phyloP scores from a whole-genome alignment of 805 yeast genomes.

The Saturnispora ahearnii region DNA sequence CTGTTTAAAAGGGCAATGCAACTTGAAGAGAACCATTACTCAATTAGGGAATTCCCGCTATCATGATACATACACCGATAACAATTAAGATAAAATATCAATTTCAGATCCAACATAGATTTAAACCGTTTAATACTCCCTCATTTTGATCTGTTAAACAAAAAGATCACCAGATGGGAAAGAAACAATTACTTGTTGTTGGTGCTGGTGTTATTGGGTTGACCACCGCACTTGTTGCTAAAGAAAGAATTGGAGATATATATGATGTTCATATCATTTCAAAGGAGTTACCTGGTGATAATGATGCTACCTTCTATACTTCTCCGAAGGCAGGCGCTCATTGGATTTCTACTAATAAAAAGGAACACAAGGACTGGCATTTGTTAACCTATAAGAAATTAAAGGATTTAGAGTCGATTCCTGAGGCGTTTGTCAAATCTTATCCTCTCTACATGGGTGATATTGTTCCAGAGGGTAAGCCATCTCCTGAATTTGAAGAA shows the following conservation, averaged over 20 bases:
- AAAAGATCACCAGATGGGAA: background rate
- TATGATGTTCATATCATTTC: conserved; percentile 32
- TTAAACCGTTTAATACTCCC: no score
- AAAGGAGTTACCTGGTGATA: conserved; percentile 48
- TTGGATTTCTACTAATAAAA: conserved; percentile 40
- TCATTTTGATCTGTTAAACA: no score
- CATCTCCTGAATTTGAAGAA: conserved; percentile 10
- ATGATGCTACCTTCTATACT: conserved; percentile 35
- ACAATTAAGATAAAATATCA: background rate
- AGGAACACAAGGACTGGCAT: conserved; percentile 29
- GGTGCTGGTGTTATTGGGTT: conserved; percentile 38
- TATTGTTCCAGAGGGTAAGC: conserved; percentile 12
- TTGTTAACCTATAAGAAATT: conserved; percentile 29
- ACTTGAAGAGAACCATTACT: no score
- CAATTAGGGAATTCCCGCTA: background rate
- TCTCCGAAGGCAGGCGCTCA: conserved; percentile 69
- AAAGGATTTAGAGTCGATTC: conserved; percentile 28
- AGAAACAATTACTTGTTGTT: conserved; percentile 11
- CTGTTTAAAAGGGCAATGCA: no score
- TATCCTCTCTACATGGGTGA: conserved; percentile 21
- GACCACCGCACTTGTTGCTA: conserved; percentile 37
- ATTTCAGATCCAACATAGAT: no score
- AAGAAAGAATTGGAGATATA: conserved; percentile 20
- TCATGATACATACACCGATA: background rate
- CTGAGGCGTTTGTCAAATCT: conserved; percentile 28